Conservation (phyloP, 208 protist genomes). For the Wallacemonas sp. region DNA sequence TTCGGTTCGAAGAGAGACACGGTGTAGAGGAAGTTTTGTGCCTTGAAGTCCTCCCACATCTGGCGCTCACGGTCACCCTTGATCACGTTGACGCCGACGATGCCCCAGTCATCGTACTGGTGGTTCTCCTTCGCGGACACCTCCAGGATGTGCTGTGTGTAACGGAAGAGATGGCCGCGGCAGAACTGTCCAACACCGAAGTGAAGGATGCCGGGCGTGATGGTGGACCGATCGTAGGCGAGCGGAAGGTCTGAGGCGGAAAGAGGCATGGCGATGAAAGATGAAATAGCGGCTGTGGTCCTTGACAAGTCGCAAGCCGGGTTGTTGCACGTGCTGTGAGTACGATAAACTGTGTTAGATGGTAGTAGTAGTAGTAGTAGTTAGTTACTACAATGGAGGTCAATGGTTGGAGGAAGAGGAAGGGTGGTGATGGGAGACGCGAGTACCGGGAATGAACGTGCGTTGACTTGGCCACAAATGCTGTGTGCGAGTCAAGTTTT, state of each 20-base stretch:
- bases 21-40: slow-evolving; percentile 44
- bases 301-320: slow-evolving; percentile 25
- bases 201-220: slow-evolving; percentile 37
- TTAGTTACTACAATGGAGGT: too few relatives aligned
- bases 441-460: too few relatives aligned
- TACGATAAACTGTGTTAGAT: too few relatives aligned
- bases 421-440: too few relatives aligned
- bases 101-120: slow-evolving; percentile 34
- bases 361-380: too few relatives aligned
- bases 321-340: too few relatives aligned
- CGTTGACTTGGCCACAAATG: too few relatives aligned
- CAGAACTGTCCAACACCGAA: slow-evolving; percentile 45
- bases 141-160: slow-evolving; percentile 40
- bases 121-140: slow-evolving; percentile 27
- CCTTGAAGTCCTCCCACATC: slow-evolving; percentile 43
- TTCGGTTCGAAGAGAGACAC: slow-evolving; percentile 33
- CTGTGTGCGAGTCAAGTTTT: too few relatives aligned
- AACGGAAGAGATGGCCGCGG: slow-evolving; percentile 39
- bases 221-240: slow-evolving; percentile 30
- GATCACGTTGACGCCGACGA: slow-evolving; percentile 36
- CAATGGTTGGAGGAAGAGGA: too few relatives aligned
- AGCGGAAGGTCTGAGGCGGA: slow-evolving; percentile 17
- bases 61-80: slow-evolving; percentile 22
- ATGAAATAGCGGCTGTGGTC: neutral
- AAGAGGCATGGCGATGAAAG: slow-evolving; percentile 14